Conservation (phyloP, 2,329 filamentous ascomycete genomes). For the Podosphaera fusca region DNA sequence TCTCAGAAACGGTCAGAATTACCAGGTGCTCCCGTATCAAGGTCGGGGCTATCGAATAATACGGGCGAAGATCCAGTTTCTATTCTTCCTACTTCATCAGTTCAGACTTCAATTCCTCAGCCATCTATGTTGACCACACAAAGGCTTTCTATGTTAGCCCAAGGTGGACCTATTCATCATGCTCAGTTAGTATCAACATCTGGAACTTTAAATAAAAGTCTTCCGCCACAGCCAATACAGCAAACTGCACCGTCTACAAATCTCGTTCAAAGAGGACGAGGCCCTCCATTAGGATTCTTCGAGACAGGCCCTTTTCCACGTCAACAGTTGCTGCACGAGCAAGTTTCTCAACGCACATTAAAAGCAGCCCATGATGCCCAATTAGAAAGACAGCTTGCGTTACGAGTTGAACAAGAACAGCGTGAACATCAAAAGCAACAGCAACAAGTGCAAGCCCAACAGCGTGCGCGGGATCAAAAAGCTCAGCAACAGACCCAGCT, state of each 20-base stretch:
- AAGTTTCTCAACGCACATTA: constrained; percentile 10
- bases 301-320: constrained; percentile 8
- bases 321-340: constrained; percentile 9
- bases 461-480: neutral
- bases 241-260: neutral
- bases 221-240: constrained; percentile 10
- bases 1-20: constrained; percentile 28
- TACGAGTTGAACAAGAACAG: constrained; percentile 10
- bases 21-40: constrained; percentile 17
- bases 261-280: constrained; percentile 6
- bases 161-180: constrained; percentile 14
- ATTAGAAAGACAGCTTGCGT: constrained; percentile 11
- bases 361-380: constrained; percentile 14
- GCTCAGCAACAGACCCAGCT: constrained; percentile 4
- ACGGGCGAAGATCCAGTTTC: constrained; percentile 21
- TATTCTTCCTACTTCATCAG: constrained; percentile 5
- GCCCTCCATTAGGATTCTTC: constrained; percentile 14
- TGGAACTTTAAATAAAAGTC: constrained; percentile 10
- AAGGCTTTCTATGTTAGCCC: constrained; percentile 15
- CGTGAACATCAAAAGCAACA: constrained; percentile 8
- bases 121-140: constrained; percentile 6
- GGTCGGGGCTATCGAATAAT: constrained; percentile 24
- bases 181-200: constrained; percentile 9
- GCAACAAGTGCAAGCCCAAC: constrained; percentile 7
- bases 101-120: constrained; percentile 13